These are phyloP conservation scores for Penicillium longicatenatum DNA, from an alignment of 495 filamentous ascomycete species.

Conservation along the genomic window DNA sequence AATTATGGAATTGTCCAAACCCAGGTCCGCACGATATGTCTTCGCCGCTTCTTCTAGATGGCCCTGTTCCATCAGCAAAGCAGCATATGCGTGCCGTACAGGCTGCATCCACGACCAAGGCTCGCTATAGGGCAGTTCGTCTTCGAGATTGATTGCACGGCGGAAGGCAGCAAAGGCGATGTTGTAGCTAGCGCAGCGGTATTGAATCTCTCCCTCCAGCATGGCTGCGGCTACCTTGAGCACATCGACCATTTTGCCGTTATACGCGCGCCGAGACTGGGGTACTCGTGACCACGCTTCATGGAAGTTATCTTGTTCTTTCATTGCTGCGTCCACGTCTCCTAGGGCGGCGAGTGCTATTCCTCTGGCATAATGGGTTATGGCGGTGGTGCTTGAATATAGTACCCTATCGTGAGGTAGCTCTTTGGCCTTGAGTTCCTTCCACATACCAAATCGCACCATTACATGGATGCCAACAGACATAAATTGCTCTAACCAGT, in stretches of 20 bases:
- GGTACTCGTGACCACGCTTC: conserved; percentile 47
- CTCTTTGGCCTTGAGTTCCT: conserved; percentile 51
- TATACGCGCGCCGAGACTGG: conserved; percentile 50
- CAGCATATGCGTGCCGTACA: conserved; percentile 62
- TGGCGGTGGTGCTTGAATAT: conserved; percentile 58
- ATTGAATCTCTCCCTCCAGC: conserved; percentile 66
- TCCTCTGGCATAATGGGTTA: conserved; percentile 59
- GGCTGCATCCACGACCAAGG: conserved; percentile 72
- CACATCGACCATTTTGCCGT: conserved; percentile 57
- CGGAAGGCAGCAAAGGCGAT: conserved; percentile 52
- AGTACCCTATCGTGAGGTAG: conserved; percentile 51
- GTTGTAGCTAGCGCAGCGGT: conserved; percentile 54
- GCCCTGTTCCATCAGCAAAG: conserved; percentile 60
- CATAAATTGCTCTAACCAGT: conserved; percentile 65
- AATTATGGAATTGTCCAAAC: conserved; percentile 53
- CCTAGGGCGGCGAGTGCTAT: conserved; percentile 57
- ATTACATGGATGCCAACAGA: conserved; percentile 60
- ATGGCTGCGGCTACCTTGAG: conserved; percentile 56
- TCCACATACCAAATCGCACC: conserved; percentile 65
- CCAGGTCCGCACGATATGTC: conserved; percentile 61
- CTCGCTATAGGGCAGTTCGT: conserved; percentile 59
- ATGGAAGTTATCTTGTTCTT: conserved; percentile 44
- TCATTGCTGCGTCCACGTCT: conserved; percentile 42
- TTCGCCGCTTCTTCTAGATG: conserved; percentile 51
- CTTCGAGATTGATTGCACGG: conserved; percentile 49